Evolutionary conservation across 2,329 filamentous ascomycete genomes (phyloP).

Genomic region (Pyrenophora tritici-repentis): DNA sequence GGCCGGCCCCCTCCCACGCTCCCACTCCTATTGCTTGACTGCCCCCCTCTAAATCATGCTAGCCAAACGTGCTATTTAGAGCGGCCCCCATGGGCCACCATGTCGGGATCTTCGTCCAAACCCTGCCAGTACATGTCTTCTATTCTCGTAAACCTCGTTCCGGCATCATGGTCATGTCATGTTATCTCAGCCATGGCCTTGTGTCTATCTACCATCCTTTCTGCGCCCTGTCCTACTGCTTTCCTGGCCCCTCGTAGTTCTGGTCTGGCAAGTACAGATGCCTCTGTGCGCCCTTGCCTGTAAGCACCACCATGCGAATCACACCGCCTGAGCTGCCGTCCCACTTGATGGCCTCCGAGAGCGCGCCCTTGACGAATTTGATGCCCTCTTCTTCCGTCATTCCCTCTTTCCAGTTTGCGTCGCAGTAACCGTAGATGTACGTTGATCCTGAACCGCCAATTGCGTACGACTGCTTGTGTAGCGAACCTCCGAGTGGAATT

Average conservation of each 20-base stretch:
- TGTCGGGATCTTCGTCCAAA: neutral
- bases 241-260: conserved; percentile 77
- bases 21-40: conserved; percentile 14
- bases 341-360: conserved; percentile 98
- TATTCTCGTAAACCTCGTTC: conserved; percentile 8
- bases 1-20: conserved; percentile 15
- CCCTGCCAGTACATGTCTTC: neutral
- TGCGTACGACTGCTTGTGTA: conserved; percentile 95
- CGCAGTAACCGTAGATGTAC: conserved; percentile 99
- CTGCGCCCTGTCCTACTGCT: conserved; percentile 43
- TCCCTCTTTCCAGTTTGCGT: conserved; percentile 90
- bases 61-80: conserved; percentile 10
- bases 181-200: conserved; percentile 16
- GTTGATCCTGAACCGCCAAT: conserved; percentile 97
- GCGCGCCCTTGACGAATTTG: conserved; percentile 86
- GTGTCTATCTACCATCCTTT: conserved; percentile 4
- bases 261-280: conserved; percentile 92
- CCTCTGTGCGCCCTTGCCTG: conserved; percentile 83
- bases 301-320: conserved; percentile 96
- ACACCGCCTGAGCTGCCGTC: conserved; percentile 98
- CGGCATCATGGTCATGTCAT: conserved; percentile 18
- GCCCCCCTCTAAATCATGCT: conserved; percentile 1
- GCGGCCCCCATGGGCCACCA: neutral
- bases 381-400: conserved; percentile 94
- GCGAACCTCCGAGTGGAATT: conserved; percentile 91